Base-by-base conservation (phyloP, 257 asterid genomes). In the Ocimum tenuiflorum region DNA sequence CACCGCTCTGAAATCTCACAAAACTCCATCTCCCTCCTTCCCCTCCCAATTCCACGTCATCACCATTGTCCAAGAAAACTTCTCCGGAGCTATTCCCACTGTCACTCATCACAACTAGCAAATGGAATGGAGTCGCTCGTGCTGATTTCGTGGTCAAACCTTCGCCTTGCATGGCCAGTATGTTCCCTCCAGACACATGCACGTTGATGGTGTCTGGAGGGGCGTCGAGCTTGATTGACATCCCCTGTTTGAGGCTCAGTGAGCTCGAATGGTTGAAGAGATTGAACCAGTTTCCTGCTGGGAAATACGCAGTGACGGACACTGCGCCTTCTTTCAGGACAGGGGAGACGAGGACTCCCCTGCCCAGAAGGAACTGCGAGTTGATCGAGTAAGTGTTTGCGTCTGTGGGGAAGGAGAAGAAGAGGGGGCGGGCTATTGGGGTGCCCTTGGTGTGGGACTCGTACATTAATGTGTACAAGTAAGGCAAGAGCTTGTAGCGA, bases 401-500 rank as follows among this genome's bases (percentile, higher is more conserved):
- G 18, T 79, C 88, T 0, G 67, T 18, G 0, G 88, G 88, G 29
- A 82, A 87, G 6, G 88, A 84, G 81, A 86, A 86, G 87, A 82
- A 86, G 24, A 86, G 27, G 1, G 95, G 91, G 27, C 95, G 68
- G 0, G 86, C 91, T 3, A 86, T 84, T 10, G 95, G 95, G 20
- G 23, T 75, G 14, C 95, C 95, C 7, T 20, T 84, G 5, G 65
- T 35, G 73, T 80, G 88, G 2, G 95, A 72, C 67, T 86, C 83
- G 15, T 78, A 78, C 88, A 81, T 86, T 52, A 80, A 64, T 11
- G 84, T 82, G 80, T 86, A 86, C 12, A 84, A 73, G 75, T 84
- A 77, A 8, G 95, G 91, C 4, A 86, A 68, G 6, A 86, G 80
- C 73, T 50, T 62, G 65, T 86, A 82, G 53, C 95, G 86, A 60